A percentile compares a stretch with the other conserved stretches of the same genome.
Conservation (phyloP, 257 asterid genomes). For the Apocynum venetum region DNA sequence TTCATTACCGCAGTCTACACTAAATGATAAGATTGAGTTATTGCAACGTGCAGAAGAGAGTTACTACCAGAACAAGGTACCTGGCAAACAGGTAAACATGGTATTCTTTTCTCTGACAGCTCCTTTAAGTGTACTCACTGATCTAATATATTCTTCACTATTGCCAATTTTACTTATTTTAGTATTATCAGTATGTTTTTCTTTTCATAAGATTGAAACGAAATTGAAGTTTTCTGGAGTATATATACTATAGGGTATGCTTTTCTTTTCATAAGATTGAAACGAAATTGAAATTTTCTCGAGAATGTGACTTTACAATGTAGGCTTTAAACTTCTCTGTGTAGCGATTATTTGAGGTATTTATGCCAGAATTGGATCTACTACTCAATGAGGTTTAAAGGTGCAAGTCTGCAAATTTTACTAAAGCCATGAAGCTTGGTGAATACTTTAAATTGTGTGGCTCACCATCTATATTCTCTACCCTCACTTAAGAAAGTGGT, state of each 20-base stretch:
- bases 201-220: neutral
- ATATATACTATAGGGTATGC: neutral
- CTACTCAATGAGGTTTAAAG: neutral
- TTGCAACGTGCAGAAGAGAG: slow-evolving; percentile 83
- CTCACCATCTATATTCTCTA: neutral
- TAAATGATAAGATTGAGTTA: slow-evolving; percentile 54
- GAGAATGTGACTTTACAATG: too few species aligned
- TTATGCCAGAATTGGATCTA: neutral
- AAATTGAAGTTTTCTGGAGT: neutral
- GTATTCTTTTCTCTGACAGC: neutral
- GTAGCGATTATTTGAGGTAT: neutral
- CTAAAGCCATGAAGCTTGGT: neutral
- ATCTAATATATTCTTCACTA: neutral
- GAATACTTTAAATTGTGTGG: neutral
- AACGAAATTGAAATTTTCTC: neutral
- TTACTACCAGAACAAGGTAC: slow-evolving; percentile 48
- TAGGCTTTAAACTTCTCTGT: neutral
- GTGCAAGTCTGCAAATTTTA: neutral
- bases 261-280: neutral
- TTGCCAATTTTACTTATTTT: neutral
- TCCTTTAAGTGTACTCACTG: neutral
- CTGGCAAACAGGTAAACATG: slow-evolving; percentile 49
- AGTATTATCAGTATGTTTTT: neutral
- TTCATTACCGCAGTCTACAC: slow-evolving; percentile 36
- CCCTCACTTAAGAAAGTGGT: neutral